Percentiles rank a stretch among this genome's conserved stretches.
Evolutionary conservation across 345 rosid species (phyloP).

Genomic region (Acer saccharum): DNA sequence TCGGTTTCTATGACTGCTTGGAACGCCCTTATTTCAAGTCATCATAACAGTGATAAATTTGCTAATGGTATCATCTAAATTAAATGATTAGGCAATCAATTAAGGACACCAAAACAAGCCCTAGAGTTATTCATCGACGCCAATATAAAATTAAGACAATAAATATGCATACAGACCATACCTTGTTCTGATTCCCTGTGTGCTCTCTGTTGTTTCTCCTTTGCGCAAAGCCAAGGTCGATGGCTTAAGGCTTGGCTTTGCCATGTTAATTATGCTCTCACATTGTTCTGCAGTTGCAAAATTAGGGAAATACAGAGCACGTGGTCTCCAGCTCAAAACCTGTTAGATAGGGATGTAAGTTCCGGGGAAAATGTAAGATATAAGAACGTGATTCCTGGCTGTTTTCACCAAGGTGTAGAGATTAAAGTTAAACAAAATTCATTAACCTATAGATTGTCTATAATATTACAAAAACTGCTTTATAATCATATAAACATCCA

Average conservation of each 20-base stretch:
- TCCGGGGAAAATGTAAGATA: background rate
- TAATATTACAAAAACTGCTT: background rate
- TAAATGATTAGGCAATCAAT: background rate
- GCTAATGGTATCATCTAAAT: background rate
- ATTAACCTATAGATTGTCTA: background rate
- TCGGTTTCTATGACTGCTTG: background rate
- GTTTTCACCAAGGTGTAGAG: background rate
- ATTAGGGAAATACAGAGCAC: slow-evolving; percentile 56
- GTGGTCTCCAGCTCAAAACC: slow-evolving; percentile 79
- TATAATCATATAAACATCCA: background rate
- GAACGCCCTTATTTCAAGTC: background rate
- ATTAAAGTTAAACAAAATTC: background rate
- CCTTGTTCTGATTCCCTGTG: slow-evolving; percentile 72
- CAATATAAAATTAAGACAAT: background rate
- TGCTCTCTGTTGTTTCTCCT: slow-evolving; percentile 52
- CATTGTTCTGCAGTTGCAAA: slow-evolving; percentile 70
- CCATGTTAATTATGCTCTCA: slow-evolving; percentile 43
- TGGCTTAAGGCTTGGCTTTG: slow-evolving; percentile 52
- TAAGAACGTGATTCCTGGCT: background rate
- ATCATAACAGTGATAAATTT: background rate
- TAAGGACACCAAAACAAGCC: background rate
- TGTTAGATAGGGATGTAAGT: slow-evolving; percentile 14
- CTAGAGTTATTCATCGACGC: background rate
- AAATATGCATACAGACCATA: slow-evolving; percentile 9
- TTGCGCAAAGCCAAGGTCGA: slow-evolving; percentile 55